Conservation (phyloP, 495 filamentous ascomycete species). For the Hyphodiscus hymeniophilus region DNA sequence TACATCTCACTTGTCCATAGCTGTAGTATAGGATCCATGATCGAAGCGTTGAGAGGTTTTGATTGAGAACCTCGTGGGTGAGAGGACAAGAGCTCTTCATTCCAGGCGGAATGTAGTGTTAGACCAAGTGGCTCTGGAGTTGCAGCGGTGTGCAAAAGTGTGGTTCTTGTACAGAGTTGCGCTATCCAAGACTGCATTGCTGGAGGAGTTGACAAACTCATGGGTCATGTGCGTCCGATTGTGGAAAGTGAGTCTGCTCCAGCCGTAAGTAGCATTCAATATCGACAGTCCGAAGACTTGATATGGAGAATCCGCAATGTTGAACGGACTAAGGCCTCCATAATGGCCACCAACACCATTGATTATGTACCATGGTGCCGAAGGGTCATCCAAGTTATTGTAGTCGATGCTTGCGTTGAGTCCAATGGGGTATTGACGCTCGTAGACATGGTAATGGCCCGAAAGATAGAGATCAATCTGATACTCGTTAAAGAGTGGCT, state of each 20-base stretch:
- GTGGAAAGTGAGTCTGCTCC: constrained; percentile 26
- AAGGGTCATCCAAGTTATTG: constrained; percentile 27
- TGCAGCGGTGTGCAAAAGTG: too few species aligned
- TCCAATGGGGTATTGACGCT: not conserved
- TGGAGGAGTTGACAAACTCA: constrained; percentile 27
- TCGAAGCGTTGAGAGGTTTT: too few species aligned
- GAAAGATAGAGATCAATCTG: constrained; percentile 45
- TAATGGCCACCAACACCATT: constrained; percentile 40
- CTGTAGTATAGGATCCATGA: too few species aligned
- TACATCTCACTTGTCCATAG: too few species aligned
- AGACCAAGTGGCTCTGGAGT: too few species aligned
- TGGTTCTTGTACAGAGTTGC: constrained; percentile 25
- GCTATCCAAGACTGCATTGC: constrained; percentile 26
- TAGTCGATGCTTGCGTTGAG: not conserved
- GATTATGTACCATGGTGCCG: constrained; percentile 39
- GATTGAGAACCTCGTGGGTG: too few species aligned
- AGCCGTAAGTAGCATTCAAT: constrained; percentile 23
- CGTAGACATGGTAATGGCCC: constrained; percentile 36
- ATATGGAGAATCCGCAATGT: not conserved
- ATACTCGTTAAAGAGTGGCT: constrained; percentile 36
- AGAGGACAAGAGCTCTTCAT: too few species aligned
- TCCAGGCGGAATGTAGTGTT: too few species aligned
- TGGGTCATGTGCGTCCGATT: constrained; percentile 29
- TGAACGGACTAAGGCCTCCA: constrained; percentile 28
- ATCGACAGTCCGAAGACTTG: constrained; percentile 13